These are phyloP conservation scores for Xylaria sp. DNA, from an alignment of 2,329 filamentous ascomycete species.

Conservation along the genomic window DNA sequence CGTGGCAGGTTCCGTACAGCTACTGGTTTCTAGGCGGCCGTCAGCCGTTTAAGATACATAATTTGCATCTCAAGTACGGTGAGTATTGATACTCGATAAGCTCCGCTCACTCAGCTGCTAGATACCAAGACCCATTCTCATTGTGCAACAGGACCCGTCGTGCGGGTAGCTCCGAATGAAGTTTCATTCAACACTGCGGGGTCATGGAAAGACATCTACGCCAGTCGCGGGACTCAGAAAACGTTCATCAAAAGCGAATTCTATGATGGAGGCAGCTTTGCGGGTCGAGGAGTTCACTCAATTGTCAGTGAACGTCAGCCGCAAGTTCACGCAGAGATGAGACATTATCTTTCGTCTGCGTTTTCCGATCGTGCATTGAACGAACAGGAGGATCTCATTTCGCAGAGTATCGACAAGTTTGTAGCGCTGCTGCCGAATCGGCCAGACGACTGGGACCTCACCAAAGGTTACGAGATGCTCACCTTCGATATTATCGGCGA, in stretches of 20 bases:
- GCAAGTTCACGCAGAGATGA: constrained; percentile 24
- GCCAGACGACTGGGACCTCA: constrained; percentile 9
- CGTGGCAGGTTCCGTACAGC: constrained; percentile 21
- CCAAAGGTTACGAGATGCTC: constrained; percentile 26
- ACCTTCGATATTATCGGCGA: constrained; percentile 27
- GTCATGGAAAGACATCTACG: constrained; percentile 54
- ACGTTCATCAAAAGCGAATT: constrained; percentile 48
- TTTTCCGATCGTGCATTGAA: constrained; percentile 25
- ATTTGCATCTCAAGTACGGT: constrained; percentile 26
- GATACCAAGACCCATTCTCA: neutral
- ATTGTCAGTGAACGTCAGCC: constrained; percentile 35
- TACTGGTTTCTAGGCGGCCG: constrained; percentile 33
- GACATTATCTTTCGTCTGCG: constrained; percentile 14
- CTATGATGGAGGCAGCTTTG: constrained; percentile 45
- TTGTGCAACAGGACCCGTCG: constrained; percentile 41
- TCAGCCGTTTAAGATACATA: constrained; percentile 28
- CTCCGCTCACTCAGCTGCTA: neutral
- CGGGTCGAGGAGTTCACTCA: constrained; percentile 36
- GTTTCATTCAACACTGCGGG: constrained; percentile 52
- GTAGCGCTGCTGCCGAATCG: constrained; percentile 4
- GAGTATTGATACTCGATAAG: neutral
- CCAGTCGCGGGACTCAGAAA: constrained; percentile 43
- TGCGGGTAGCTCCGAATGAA: constrained; percentile 53
- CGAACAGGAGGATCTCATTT: constrained; percentile 27
- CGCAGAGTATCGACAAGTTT: constrained; percentile 23